A percentile compares a stretch with the other conserved stretches of the same genome.
phyloP scores from a whole-genome alignment of 768 basidiomycete species.

The Melanogaster broomeanus region DNA sequence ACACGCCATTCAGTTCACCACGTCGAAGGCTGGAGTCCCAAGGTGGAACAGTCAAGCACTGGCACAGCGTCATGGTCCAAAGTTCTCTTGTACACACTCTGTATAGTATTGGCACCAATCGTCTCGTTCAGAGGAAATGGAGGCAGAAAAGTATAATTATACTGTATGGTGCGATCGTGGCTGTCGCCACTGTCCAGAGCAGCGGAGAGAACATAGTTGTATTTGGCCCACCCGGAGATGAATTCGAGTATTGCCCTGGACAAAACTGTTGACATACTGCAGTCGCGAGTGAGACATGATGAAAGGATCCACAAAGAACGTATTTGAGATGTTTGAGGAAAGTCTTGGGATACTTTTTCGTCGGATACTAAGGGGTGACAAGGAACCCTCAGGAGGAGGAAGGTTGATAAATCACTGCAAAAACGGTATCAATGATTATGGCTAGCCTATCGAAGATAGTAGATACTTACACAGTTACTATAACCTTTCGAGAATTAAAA shows the following conservation, averaged over 20 bases:
- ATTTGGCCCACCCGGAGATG: constrained; percentile 31
- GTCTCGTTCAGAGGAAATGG: constrained; percentile 23
- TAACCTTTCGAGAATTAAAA: constrained; percentile 69
- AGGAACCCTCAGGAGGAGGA: constrained; percentile 77
- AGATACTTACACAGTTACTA: too few relatives aligned
- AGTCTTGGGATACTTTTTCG: constrained; percentile 59
- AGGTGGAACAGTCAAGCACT: constrained; percentile 22
- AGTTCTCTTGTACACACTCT: constrained; percentile 38
- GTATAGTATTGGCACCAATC: constrained; percentile 51
- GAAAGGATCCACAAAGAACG: constrained; percentile 16
- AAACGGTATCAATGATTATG: too few relatives aligned
- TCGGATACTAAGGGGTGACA: constrained; percentile 48
- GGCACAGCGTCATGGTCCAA: constrained; percentile 36
- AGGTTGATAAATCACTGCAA: constrained; percentile 46
- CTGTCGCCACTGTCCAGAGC: constrained; percentile 33
- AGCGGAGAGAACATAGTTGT: constrained; percentile 37
- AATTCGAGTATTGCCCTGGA: constrained; percentile 26
- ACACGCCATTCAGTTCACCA: not conserved
- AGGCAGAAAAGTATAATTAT: constrained; percentile 37
- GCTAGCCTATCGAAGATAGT: too few relatives aligned
- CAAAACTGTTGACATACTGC: constrained; percentile 40
- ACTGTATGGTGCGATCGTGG: constrained; percentile 8
- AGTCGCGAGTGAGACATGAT: not conserved
- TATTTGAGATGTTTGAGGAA: constrained; percentile 60
- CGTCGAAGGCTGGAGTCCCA: constrained; percentile 36